Base-by-base conservation (phyloP, 768 basidiomycete species). In the Amanita thiersii region DNA sequence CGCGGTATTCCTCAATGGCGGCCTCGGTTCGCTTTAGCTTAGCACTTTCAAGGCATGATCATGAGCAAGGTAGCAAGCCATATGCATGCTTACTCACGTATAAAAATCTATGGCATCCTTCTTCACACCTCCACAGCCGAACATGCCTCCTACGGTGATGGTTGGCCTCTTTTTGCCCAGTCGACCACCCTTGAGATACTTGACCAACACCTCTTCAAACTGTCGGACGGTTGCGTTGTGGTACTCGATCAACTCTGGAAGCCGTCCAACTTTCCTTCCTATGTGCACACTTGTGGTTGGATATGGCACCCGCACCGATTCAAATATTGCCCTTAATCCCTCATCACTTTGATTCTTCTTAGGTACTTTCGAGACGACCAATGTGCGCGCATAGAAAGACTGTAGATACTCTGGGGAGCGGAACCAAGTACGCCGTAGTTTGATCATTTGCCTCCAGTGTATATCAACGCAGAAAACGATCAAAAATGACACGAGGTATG, bases 181-280 rank as follows among this genome's bases (percentile, higher is more conserved):
- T 52, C 69, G 76, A 1, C 87, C 89, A 5, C 75, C 81, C 52
- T 90, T 92, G 46, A 97, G 73, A 58, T 96, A 97, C 40, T 77
- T 79, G 43, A 97, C 94, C 23, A 99, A 73, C 37, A 91, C 72
- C 26, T 77, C 70, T 58, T 99, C 96, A 44, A 98, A 76, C 52
- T 94, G 82, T 36, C 86, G 73, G n/a, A 99, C 94, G n/a, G 89
- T 84, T 40, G 79, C 66, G 59, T 98, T 98, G 60, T 93, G 89
- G 52, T 81, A 85, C 43, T 94, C 86, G 48, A 99, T 87, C 43
- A 96, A 67, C 45, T 90, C 81, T 0, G 96, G 91, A 11, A 98
- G 79, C 43, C 79, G 73, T 19, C 92, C 94, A 24, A 97, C 84
- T 50, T 77, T 78, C 15, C 90, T 79, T 17, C 90, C 85, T 39